Percentiles rank a stretch among this genome's conserved stretches.
phyloP scores from a whole-genome alignment of 1,139 yeast genomes.

The Candida tunisiensis region DNA sequence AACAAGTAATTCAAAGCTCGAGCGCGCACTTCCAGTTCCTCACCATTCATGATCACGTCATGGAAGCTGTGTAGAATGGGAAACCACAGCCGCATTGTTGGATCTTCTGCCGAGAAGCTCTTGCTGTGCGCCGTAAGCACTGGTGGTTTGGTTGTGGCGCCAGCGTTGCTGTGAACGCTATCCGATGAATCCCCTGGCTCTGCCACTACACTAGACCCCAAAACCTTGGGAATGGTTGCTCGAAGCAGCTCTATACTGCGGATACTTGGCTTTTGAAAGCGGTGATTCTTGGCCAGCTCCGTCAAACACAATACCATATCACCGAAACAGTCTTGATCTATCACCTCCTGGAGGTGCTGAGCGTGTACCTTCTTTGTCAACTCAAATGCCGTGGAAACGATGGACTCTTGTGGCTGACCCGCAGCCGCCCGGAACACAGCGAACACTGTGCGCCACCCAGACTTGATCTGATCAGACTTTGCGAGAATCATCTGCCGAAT shows the following conservation, averaged over 20 bases:
- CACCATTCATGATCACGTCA: slow-evolving; percentile 83
- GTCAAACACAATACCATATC: slow-evolving; percentile 65
- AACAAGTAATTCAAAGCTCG: slow-evolving; percentile 72
- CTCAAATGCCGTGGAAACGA: slow-evolving; percentile 47
- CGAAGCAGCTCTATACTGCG: slow-evolving; percentile 68
- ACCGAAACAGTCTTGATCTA: slow-evolving; percentile 57
- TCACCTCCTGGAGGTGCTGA: slow-evolving; percentile 39
- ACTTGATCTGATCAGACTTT: slow-evolving; percentile 56
- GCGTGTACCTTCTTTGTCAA: slow-evolving; percentile 40
- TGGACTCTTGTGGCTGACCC: slow-evolving; percentile 15
- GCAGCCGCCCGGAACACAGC: slow-evolving; percentile 60
- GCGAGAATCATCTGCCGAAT: slow-evolving; percentile 72
- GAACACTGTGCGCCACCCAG: slow-evolving; percentile 92
- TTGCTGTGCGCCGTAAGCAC: slow-evolving; percentile 6
- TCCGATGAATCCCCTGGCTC: too few relatives aligned
- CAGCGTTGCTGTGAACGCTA: too few relatives aligned
- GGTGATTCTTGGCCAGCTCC: slow-evolving; percentile 68
- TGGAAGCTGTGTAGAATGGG: slow-evolving; percentile 77
- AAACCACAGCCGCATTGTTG: slow-evolving; percentile 35
- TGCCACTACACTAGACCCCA: too few relatives aligned
- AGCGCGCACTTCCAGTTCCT: slow-evolving; percentile 87
- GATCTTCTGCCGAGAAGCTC: slow-evolving; percentile 4
- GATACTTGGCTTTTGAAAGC: slow-evolving; percentile 64
- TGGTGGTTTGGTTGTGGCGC: too few relatives aligned
- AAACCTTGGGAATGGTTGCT: slow-evolving; percentile 41